Evolutionary conservation across 352 stramenopile genomes (phyloP), one percentile per base, ranked within the genome.

Genomic region (Aphanomyces stellatus): DNA sequence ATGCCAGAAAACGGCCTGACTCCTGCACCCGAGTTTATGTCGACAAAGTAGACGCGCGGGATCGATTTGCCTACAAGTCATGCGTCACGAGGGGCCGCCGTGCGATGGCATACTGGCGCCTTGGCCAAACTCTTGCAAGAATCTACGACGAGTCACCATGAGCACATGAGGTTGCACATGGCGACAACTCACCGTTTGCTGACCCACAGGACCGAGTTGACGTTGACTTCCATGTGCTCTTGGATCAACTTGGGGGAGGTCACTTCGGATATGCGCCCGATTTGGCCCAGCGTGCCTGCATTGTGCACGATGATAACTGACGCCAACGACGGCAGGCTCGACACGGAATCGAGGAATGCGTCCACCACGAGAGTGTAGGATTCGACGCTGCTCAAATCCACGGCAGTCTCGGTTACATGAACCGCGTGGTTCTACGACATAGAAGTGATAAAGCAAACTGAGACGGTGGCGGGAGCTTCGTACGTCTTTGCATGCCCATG

Each of bases 21-120:
- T 25, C 79, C 87, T 51, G 78, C 88, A 11, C 95, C 73, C 33
- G 87, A 96, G 34, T 85, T 93, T 49, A 96, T 80, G 61, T 96
- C 96, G 31, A 95, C 60, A 13, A 51, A 51, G 42, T 51, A 51
- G 49, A 96, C 74, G 40, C n/a, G n/a, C n/a, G 89, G 62, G 53
- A n/a, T 33, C 17, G 69, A 24, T 22, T 19, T 15, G 5, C 4
- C 35, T 33, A 43, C 66, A 77, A 42, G 69, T 13, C n/a, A n/a
- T n/a, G n/a, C n/a, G n/a, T n/a, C n/a, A n/a, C n/a, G n/a, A n/a
- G n/a, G n/a, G n/a, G n/a, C n/a, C n/a, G n/a, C n/a, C n/a, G n/a
- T n/a, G n/a, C n/a, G n/a, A n/a, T n/a, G n/a, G n/a, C n/a, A n/a
- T n/a, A n/a, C n/a, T n/a, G n/a, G n/a, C n/a, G n/a, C n/a, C n/a